Evolutionary conservation across 1,284 basidiomycete species (phyloP).

Genomic region (Xanthoconium separans): DNA sequence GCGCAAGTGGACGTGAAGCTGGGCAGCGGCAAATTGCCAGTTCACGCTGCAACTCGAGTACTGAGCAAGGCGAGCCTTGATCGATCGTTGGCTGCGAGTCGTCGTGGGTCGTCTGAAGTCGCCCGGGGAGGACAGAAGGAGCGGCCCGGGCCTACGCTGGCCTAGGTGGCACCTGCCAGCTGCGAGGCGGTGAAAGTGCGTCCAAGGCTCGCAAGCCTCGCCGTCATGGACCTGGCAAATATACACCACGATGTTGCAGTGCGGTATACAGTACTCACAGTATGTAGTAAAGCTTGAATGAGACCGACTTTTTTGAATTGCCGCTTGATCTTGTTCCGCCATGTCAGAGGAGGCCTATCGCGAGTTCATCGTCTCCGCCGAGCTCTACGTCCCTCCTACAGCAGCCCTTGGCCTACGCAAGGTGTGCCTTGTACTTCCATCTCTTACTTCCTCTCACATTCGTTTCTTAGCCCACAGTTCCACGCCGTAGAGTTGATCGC

Average conservation of each 20-base stretch:
- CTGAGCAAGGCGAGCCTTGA: conserved; percentile 20
- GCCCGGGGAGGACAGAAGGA: conserved; percentile 4
- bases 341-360: conserved; percentile 24
- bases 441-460: background rate
- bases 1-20: conserved; percentile 23
- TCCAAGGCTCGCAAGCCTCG: conserved; percentile 10
- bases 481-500: conserved; percentile 56
- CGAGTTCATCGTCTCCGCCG: conserved; percentile 53
- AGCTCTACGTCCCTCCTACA: conserved; percentile 63
- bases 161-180: conserved; percentile 5
- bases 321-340: background rate
- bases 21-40: conserved; percentile 12
- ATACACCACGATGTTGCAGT: too few relatives aligned
- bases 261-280: too few relatives aligned
- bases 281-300: too few relatives aligned
- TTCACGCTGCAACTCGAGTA: conserved; percentile 14
- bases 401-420: conserved; percentile 54
- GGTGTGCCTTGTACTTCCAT: conserved; percentile 37
- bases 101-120: conserved; percentile 1
- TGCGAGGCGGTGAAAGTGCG: conserved; percentile 8
- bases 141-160: conserved; percentile 5
- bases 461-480: conserved; percentile 29
- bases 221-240: background rate
- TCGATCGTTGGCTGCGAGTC: conserved; percentile 10
- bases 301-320: too few relatives aligned